Base-by-base conservation (phyloP, 2,329 filamentous ascomycete species). In the Beauveria australis region DNA sequence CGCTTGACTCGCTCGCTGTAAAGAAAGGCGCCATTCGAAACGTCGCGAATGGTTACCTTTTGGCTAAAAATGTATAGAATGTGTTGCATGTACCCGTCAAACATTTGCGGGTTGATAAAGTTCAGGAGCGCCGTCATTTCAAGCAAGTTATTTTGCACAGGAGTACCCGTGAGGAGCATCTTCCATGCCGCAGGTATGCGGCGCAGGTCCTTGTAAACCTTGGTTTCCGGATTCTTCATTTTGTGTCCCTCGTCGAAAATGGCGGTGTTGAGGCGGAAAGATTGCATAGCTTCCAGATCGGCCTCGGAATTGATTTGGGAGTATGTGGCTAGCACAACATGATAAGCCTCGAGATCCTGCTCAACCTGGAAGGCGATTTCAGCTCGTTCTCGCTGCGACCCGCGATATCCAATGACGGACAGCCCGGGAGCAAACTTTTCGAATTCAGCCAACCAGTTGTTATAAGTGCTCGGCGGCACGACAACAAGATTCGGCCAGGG, bases 181-280 rank as follows among this genome's bases (percentile, higher is more conserved):
- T 92, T 87, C 81, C 94, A 97, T n/a, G 84, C 77, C 0, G 91
- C 87, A 0, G 82, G 83, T 59, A 99, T 92, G 41, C 84, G 82
- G 68, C 89, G 86, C 57, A 97, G 79, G 63, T 89, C 87, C 67
- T 85, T 83, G 73, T 97, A 97, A 6, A 91, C 81, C 58, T 89
- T 85, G 0, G 92, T 95, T 52, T 87, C 86, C 2, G 88, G 87
- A 70, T 96, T 97, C 76, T 96, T 96, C 72, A 99, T 78, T 69
- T 91, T 87, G 74, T 99, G 94, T 0, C 93, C 94, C 74, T 99
- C 94, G 70, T 99, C 94, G 68, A 92, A 99, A 12, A 99, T 87
- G 66, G 82, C 81, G 1, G 79, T 76, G 61, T 82, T 79, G 6
- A 82, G 76, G 9, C 74, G 67, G 52, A 84, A 72, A 8, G 72